A percentile compares a stretch with the other conserved stretches of the same genome.
phyloP scores from a whole-genome alignment of 805 yeast species.

The Kluyveromyces siamensis region DNA sequence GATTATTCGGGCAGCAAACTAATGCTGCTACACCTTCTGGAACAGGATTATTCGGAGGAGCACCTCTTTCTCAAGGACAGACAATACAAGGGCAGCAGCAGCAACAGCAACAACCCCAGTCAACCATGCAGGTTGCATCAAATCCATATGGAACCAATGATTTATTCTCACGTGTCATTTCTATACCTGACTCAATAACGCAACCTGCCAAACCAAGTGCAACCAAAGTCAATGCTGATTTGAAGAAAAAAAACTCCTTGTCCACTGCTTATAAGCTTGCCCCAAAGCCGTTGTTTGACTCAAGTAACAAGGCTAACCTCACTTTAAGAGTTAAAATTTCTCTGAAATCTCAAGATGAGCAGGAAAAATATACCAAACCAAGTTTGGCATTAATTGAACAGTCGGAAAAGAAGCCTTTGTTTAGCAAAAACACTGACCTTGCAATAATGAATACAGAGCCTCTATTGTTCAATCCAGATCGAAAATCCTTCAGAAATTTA shows the following conservation, averaged over 20 bases:
- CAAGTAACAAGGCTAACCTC: conserved; percentile 5
- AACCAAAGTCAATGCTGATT: conserved; percentile 37
- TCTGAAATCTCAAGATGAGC: background rate
- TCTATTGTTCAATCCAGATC: conserved; percentile 23
- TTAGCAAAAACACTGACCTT: conserved; percentile 12
- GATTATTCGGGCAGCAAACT: conserved; percentile 29
- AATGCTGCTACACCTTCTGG: conserved; percentile 7
- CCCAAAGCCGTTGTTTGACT: conserved; percentile 49
- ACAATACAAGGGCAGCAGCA: conserved; percentile 17
- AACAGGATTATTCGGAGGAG: conserved; percentile 36
- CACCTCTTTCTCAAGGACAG: conserved; percentile 13
- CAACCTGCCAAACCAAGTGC: conserved; percentile 36
- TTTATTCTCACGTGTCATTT: conserved; percentile 38
- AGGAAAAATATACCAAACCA: conserved; percentile 3
- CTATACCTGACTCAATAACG: conserved; percentile 31
- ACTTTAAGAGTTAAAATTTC: background rate
- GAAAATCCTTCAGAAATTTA: conserved; percentile 21
- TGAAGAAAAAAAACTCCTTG: conserved; percentile 53
- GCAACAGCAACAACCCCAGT: conserved; percentile 25
- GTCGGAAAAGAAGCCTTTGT: conserved; percentile 5
- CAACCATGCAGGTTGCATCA: conserved; percentile 26
- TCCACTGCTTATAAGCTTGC: conserved; percentile 52
- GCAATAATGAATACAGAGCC: conserved; percentile 16
- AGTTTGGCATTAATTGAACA: conserved; percentile 8
- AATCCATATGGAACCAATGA: conserved; percentile 75